Evolutionary conservation across 441 rosid genomes (phyloP).

Genomic region (Metrosideros polymorpha): DNA sequence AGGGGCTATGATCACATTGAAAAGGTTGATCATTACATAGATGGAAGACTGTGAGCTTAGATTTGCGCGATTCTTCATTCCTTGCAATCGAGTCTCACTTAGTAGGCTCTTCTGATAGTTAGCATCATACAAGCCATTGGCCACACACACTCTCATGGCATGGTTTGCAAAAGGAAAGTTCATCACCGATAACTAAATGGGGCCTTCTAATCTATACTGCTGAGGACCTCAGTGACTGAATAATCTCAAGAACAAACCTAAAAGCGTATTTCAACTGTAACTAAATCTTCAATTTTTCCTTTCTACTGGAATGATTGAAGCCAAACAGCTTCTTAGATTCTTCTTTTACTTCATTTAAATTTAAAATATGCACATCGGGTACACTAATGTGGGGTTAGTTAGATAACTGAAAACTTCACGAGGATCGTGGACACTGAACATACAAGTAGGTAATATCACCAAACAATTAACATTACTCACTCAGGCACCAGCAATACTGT

Average conservation of each 20-base stretch:
- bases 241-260: not conserved
- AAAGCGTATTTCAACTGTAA: not conserved
- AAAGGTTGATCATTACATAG: not conserved
- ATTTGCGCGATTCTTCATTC: not conserved
- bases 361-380: not conserved
- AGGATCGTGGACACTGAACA: fast-evolving
- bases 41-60: not conserved
- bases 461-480: not conserved
- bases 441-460: not conserved
- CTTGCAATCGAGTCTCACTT: not conserved
- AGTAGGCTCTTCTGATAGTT: not conserved
- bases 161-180: not conserved
- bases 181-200: not conserved
- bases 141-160: not conserved
- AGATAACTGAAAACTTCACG: not conserved
- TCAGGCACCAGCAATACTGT: not conserved
- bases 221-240: not conserved
- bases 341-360: not conserved
- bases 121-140: not conserved
- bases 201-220: not conserved
- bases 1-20: not conserved
- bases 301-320: not conserved
- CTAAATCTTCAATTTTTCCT: not conserved
- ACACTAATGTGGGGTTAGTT: not conserved
- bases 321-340: not conserved